A percentile compares a stretch with the other conserved stretches of the same genome.
These are phyloP conservation scores for Effrenium voratum DNA, from an alignment of 73 alveolate species.

Conservation along the genomic window DNA sequence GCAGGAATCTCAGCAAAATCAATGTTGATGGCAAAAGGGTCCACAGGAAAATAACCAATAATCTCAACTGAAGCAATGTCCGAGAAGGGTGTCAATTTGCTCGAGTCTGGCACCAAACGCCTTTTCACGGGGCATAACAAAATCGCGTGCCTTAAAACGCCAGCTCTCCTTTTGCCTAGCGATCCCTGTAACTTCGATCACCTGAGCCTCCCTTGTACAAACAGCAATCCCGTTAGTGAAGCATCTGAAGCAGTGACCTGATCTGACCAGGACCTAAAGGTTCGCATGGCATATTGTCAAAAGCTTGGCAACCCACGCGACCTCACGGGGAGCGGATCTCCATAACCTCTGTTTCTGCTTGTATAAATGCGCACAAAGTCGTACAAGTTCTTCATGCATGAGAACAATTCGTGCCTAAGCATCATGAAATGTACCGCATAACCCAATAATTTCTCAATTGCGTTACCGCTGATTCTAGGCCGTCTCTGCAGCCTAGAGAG, in stretches of 20 bases:
- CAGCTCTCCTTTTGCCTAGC: neutral
- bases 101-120: neutral
- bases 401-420: neutral
- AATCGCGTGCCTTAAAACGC: neutral
- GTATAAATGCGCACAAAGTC: neutral
- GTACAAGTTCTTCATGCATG: neutral
- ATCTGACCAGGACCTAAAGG: neutral
- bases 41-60: neutral
- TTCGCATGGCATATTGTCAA: neutral
- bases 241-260: neutral
- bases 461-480: neutral
- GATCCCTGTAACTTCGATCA: neutral
- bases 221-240: neutral
- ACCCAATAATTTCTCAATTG: neutral
- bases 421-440: neutral
- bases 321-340: constrained; percentile 3
- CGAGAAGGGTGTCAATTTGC: neutral
- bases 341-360: neutral
- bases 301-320: neutral
- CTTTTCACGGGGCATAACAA: no score
- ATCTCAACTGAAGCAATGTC: neutral
- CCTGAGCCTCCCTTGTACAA: neutral
- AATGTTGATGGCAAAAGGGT: neutral
- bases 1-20: neutral
- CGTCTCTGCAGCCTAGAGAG: neutral